Conservation (phyloP, 345 rosid species). For the Dipteronia sinensis region DNA sequence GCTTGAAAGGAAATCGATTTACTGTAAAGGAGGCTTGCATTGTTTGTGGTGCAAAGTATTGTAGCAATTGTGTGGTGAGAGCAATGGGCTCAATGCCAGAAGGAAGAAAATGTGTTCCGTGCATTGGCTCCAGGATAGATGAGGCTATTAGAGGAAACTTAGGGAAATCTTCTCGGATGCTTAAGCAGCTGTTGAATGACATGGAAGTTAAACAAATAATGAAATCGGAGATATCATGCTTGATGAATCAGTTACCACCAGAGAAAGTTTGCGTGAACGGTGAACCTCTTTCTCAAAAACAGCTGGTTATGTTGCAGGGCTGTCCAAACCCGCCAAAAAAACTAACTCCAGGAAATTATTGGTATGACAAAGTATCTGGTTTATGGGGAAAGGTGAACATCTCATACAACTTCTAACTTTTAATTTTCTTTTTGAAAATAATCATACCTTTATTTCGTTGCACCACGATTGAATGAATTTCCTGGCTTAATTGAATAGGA, state of each 20-base stretch:
- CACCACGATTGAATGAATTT: constrained; percentile 19
- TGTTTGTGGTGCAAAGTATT: constrained; percentile 85
- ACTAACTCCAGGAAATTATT: constrained; percentile 72
- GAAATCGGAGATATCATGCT: constrained; percentile 59
- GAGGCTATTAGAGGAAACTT: constrained; percentile 59
- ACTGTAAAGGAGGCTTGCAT: constrained; percentile 77
- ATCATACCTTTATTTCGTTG: constrained; percentile 2
- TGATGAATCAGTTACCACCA: constrained; percentile 72
- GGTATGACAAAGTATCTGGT: constrained; percentile 88
- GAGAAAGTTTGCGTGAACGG: constrained; percentile 59
- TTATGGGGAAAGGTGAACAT: constrained; percentile 89
- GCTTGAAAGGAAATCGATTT: constrained; percentile 62
- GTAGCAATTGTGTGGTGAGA: constrained; percentile 65
- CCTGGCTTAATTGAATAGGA: constrained; percentile 46
- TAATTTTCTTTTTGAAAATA: not conserved
- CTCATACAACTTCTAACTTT: constrained; percentile 10
- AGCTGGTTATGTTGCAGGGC: constrained; percentile 54
- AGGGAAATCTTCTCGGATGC: constrained; percentile 66
- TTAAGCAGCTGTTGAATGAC: constrained; percentile 52
- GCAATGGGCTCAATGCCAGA: constrained; percentile 94
- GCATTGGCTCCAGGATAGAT: constrained; percentile 70
- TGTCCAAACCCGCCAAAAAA: constrained; percentile 71
- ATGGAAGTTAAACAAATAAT: constrained; percentile 57
- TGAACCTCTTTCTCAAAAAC: constrained; percentile 48
- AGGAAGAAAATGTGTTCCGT: constrained; percentile 80